A percentile compares a stretch with the other conserved stretches of the same genome.
Conservation (phyloP, 2,329 filamentous ascomycete genomes). For the Aspergillus arachidicola region DNA sequence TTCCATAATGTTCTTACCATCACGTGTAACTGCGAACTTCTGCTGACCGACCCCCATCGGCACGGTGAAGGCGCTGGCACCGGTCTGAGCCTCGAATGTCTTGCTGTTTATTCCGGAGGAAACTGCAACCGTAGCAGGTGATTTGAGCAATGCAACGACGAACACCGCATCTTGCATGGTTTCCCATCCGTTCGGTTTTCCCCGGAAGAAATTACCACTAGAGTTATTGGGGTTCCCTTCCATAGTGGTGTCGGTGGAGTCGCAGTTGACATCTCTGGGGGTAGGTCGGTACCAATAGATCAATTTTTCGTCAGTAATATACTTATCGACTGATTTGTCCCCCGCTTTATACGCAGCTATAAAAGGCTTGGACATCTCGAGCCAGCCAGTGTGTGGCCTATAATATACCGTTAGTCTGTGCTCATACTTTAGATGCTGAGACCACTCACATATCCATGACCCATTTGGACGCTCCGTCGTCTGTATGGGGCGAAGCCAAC, state of each 20-base stretch:
- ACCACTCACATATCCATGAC: constrained; percentile 49
- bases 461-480: constrained; percentile 52
- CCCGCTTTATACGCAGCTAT: constrained; percentile 57
- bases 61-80: constrained; percentile 48
- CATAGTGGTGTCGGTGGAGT: constrained; percentile 56
- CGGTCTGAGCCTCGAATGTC: constrained; percentile 51
- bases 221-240: constrained; percentile 45
- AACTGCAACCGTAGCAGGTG: constrained; percentile 48
- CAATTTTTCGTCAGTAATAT: constrained; percentile 53
- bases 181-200: constrained; percentile 55
- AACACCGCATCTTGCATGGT: constrained; percentile 55
- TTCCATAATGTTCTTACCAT: constrained; percentile 45
- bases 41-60: constrained; percentile 54
- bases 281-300: constrained; percentile 61
- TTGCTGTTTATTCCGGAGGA: constrained; percentile 49
- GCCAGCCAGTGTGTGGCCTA: constrained; percentile 56
- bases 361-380: constrained; percentile 57
- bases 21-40: constrained; percentile 50
- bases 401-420: not conserved
- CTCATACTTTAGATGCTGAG: not conserved
- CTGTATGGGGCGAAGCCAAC: constrained; percentile 43
- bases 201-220: constrained; percentile 56
- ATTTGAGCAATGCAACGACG: constrained; percentile 54
- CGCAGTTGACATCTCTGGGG: constrained; percentile 50
- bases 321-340: constrained; percentile 32